Evolutionary conservation across 257 asterid species (phyloP).

Genomic region (Apocynum venetum): DNA sequence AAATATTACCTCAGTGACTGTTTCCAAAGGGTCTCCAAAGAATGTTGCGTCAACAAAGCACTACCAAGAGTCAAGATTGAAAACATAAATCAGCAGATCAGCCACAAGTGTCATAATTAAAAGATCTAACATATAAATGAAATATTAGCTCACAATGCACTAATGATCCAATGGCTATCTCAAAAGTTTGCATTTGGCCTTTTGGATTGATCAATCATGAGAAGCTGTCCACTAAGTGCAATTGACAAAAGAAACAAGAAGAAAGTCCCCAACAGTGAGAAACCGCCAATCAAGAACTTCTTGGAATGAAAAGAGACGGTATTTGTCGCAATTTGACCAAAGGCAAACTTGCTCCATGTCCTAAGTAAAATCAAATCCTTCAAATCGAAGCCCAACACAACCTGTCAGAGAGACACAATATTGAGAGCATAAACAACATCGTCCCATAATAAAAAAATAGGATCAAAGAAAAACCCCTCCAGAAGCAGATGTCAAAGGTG

Average conservation of each 20-base stretch:
- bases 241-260: constrained; percentile 81
- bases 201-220: constrained; percentile 44
- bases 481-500: background rate
- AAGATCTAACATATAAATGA: constrained; percentile 5
- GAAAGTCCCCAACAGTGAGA: constrained; percentile 66
- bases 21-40: constrained; percentile 43
- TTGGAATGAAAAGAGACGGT: constrained; percentile 62
- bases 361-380: constrained; percentile 43
- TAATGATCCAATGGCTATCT: constrained; percentile 49
- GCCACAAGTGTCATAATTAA: constrained; percentile 15
- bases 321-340: constrained; percentile 68
- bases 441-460: background rate
- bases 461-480: background rate
- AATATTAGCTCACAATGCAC: constrained; percentile 52
- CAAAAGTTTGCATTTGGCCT: constrained; percentile 49
- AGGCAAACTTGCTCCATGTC: constrained; percentile 87
- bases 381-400: constrained; percentile 36
- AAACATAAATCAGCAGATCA: constrained; percentile 22
- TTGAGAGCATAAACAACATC: background rate
- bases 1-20: constrained; percentile 40
- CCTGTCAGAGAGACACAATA: constrained; percentile 34
- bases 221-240: constrained; percentile 69
- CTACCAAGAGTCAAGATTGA: constrained; percentile 30
- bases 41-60: constrained; percentile 39
- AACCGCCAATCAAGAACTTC: constrained; percentile 88